Percentiles rank a stretch among this genome's conserved stretches.
These are phyloP conservation scores for Corymbia citriodora DNA, from an alignment of 441 rosid species.

Conservation along the genomic window DNA sequence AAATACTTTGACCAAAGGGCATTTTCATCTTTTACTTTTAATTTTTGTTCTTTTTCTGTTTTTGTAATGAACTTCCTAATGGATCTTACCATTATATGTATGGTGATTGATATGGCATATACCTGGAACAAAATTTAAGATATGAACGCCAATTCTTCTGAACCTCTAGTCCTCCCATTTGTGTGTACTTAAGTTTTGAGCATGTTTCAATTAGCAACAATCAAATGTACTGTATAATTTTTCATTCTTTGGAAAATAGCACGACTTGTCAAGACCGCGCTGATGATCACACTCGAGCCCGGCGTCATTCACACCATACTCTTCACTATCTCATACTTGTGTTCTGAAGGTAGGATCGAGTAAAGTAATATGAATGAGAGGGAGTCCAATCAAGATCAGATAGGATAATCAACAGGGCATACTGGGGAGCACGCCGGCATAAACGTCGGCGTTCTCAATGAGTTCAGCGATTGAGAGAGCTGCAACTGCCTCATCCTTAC, in stretches of 20 bases:
- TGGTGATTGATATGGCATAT: constrained; percentile 47
- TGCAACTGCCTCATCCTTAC: constrained; percentile 29
- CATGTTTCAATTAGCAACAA: neutral
- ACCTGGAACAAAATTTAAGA: constrained; percentile 20
- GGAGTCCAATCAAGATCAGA: neutral
- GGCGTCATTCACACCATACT: constrained; percentile 49
- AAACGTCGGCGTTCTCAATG: constrained; percentile 53
- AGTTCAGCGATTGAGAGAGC: constrained; percentile 38
- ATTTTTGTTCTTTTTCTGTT: too few relatives aligned
- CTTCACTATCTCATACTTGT: constrained; percentile 51
- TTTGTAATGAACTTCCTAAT: neutral
- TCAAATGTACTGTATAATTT: constrained; percentile 33
- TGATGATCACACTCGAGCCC: constrained; percentile 49
- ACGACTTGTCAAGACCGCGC: constrained; percentile 43
- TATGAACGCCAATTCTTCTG: neutral
- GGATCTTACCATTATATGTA: constrained; percentile 47
- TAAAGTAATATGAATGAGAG: neutral
- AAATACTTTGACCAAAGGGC: too few relatives aligned
- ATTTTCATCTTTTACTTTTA: too few relatives aligned
- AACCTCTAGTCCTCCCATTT: neutral
- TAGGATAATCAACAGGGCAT: neutral
- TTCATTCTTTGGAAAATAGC: constrained; percentile 56
- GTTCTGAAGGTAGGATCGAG: constrained; percentile 21
- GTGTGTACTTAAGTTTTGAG: neutral
- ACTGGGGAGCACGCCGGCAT: constrained; percentile 64